Base-by-base conservation (phyloP, 352 stramenopile genomes). In the Poterioochromonas sp. region DNA sequence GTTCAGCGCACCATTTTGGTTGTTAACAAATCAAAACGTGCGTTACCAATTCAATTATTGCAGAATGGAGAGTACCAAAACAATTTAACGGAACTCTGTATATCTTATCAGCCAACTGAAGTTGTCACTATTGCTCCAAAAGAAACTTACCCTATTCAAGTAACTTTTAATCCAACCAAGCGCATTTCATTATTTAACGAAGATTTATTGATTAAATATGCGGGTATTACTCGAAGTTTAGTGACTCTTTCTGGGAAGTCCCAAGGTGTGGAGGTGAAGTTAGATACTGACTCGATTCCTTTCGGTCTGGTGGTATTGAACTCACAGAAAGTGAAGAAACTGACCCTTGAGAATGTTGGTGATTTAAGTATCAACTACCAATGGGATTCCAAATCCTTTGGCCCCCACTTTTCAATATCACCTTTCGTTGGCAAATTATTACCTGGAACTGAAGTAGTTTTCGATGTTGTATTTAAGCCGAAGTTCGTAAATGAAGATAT, bases 391-490 rank as follows among this genome's bases (percentile, higher is more conserved):
- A 83, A 81, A 0, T 83, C 88, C 12, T 92, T 96, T 78, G 84
- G 83, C 0, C 84, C 86, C 0, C 86, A 96, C 63, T 96, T 96
- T 76, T 73, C 77, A 0, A 87, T 97, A 0, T 81, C 87, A 0
- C 92, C 92, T 0, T 41, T 84, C 0, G 89, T 95, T 62, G 92
- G 91, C 11, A 84, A 91, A 32, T 78, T 97, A 29, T 82, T 87
- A 8, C 89, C 92, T 3, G 90, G 92, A 51, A 84, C 88, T 65
- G 88, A 96, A 79, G 91, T 93, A 73, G 85, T 84, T 1, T 87
- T 97, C 44, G 92, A 97, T 32, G 85, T 96, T 37, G 91, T 88
- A 2, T 96, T 97, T 80, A 90, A 90, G 64, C 92, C 92, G 0
- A 64, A 76, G 0, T 77, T 77, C 5, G 84, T 93, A 12, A 88